Percentiles rank a stretch among this genome's conserved stretches.
Evolutionary conservation across 2,329 filamentous ascomycete species (phyloP).

Genomic region (Xylaria sp.): DNA sequence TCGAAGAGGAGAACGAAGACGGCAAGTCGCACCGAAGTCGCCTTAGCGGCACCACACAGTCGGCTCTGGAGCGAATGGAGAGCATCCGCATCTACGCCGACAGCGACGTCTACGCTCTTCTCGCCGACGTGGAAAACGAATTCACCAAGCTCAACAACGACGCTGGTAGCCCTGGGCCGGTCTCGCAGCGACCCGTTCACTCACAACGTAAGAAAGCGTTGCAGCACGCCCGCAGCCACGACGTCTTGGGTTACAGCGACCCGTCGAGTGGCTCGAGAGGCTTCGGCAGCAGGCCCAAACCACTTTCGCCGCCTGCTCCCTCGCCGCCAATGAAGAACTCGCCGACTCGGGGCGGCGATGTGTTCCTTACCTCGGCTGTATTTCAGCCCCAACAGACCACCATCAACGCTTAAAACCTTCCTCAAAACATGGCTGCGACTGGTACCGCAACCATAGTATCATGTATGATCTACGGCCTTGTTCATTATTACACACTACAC

Average conservation of each 20-base stretch:
- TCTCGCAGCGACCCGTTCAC: constrained; percentile 43
- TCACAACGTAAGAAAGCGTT: constrained; percentile 55
- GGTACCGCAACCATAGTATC: constrained; percentile 1
- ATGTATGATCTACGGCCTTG: constrained; percentile 33
- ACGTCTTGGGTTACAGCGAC: constrained; percentile 56
- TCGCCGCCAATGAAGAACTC: constrained; percentile 51
- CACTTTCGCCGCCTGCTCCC: constrained; percentile 51
- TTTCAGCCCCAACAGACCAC: constrained; percentile 54
- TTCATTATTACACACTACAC: constrained; percentile 14
- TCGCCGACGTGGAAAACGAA: constrained; percentile 73
- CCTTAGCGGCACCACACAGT: constrained; percentile 44
- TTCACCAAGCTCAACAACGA: constrained; percentile 60
- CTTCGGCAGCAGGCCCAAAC: constrained; percentile 47
- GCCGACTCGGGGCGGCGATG: constrained; percentile 46
- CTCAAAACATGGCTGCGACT: constrained; percentile 10
- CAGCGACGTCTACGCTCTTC: constrained; percentile 71
- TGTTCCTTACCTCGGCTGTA: constrained; percentile 62
- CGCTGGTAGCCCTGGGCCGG: constrained; percentile 37
- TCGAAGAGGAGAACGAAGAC: constrained; percentile 61
- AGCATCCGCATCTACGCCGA: constrained; percentile 76
- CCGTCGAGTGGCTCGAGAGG: constrained; percentile 37
- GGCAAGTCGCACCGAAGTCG: constrained; percentile 39
- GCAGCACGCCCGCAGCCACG: constrained; percentile 62
- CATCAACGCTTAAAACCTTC: constrained; percentile 25
- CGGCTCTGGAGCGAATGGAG: constrained; percentile 56